Base-by-base conservation (phyloP, 352 stramenopile genomes). In the Phytophthora tentaculata region DNA sequence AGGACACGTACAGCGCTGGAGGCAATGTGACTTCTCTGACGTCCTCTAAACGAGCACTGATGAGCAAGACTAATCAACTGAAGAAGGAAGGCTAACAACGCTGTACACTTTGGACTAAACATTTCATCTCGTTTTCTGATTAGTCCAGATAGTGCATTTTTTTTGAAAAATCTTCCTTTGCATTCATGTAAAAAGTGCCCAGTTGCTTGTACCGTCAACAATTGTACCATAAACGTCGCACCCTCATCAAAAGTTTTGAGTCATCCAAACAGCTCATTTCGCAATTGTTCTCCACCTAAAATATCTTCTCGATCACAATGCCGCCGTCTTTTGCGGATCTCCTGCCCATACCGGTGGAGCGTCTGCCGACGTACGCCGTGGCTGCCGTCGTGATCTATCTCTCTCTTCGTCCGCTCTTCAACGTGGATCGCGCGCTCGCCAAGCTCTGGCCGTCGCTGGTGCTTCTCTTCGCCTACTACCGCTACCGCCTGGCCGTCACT, bases 331-430 rank as follows among this genome's bases (percentile, higher is more conserved):
- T 71, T 4, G 44, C 63, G 12, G 68, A 67, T 24, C 45, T 73
- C n/a, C 20, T 75, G 5, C 48, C 71, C 12, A 48, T 84, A 22
- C 56, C 67, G 0, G 69, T 78, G 48, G 71, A 85, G 52, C 56
- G 67, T 49, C 19, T 83, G 10, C 66, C 59, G 12, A 56, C 69
- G 51, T 83, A 73, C 55, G 67, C 64, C 9, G 67, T 84, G n/a
- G 80, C 66, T 6, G 64, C 71, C 8, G 61, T 79, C 19, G 47
- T 82, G 50, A 57, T 89, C 22, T 93, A 93, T 61, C 69, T 88
- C 20, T 88, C 85, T 24, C 74, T 91, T 23, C 83, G 85, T 49
- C 62, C 71, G 17, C 60, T 93, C 58, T 79, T 80, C 76, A 93
- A 93, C 66, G 80, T 90, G 48, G 85, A 93, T 64, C 81, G 85